Base-by-base conservation (phyloP, 2,329 filamentous ascomycete genomes). In the Dactylellina sp. region DNA sequence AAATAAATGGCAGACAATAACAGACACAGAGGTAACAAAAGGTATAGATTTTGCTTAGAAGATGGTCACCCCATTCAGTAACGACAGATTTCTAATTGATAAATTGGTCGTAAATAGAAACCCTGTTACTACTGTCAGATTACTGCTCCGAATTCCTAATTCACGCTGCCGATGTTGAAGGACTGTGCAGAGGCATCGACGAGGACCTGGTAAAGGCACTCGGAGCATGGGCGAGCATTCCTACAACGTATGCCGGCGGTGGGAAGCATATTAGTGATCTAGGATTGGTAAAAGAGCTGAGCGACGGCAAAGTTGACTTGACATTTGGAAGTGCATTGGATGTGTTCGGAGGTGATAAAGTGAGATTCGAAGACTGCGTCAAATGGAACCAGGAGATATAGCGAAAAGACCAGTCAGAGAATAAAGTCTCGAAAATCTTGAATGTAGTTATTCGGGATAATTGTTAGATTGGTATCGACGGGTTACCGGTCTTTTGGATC, bases 1-100 rank as follows among this genome's bases (percentile, higher is more conserved):
- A 90, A 92, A 99, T 82, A 96, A 96, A 81, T 99, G 95, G 95
- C 95, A 98, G 84, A 97, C 92, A 0, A 89, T 98, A 64, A 98
- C 95, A 0, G 92, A 97, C 79, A 96, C 97, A 89, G 92, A 97
- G 80, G 88, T 99, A 76, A 94, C 89, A 76, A 85, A 91, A 85
- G 91, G 94, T 93, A 82, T 75, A 81, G 77, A 18, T 61, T 42
- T 59, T 47, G n/a, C n/a, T n/a, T n/a, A n/a, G 28, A 32, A 32
- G 28, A 5, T 32, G 28, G 9, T 5, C 9, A 32, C 5, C 28
- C 28, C 28, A 5, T n/a, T n/a, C n/a, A n/a, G n/a, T n/a, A n/a
- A n/a, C n/a, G n/a, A n/a, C 28, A 32, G 4, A 32, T 32, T 32
- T 32, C 28, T 32, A 9, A 32, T 32, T 4, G 9, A 9, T 5